Conservation (phyloP, 345 rosid genomes). For the Linum lewisii region DNA sequence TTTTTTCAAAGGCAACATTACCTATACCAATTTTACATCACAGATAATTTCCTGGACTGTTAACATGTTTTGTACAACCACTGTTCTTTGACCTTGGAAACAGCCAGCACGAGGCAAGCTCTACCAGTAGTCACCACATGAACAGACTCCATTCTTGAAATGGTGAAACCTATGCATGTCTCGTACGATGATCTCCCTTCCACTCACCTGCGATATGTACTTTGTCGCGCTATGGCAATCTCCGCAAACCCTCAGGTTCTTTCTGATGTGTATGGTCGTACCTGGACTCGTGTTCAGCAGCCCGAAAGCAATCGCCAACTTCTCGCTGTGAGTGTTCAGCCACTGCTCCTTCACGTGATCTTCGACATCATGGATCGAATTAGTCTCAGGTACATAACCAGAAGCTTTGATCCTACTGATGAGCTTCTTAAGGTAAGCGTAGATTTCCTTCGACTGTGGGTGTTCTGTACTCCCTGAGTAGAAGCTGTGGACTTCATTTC, state of each 20-base stretch:
- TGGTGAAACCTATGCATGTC: slow-evolving; percentile 30
- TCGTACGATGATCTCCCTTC: slow-evolving; percentile 22
- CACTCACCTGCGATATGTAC: slow-evolving; percentile 21
- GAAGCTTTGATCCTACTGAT: slow-evolving; percentile 20
- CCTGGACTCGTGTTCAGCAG: slow-evolving; percentile 20
- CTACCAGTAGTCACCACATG: slow-evolving; percentile 28
- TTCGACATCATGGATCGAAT: slow-evolving; percentile 26
- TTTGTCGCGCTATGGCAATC: slow-evolving; percentile 26
- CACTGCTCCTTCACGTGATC: slow-evolving; percentile 21
- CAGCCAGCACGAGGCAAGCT: too few species aligned
- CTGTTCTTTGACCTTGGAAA: too few species aligned
- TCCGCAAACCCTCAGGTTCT: slow-evolving; percentile 26
- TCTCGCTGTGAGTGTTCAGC: slow-evolving; percentile 26
- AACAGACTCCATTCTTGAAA: slow-evolving; percentile 21
- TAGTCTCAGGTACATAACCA: slow-evolving; percentile 22
- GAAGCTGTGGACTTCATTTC: slow-evolving; percentile 21
- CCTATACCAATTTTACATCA: too few species aligned
- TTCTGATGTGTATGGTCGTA: slow-evolving; percentile 21
- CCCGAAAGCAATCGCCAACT: slow-evolving; percentile 24
- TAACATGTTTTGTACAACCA: too few species aligned
- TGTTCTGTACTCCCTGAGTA: slow-evolving; percentile 22
- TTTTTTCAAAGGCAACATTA: too few species aligned
- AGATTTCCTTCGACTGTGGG: slow-evolving; percentile 19
- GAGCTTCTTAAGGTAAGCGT: slow-evolving; percentile 16
- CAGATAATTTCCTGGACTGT: too few species aligned